Base-by-base conservation (phyloP, 257 asterid genomes). In the Nyctanthes arbortristis region DNA sequence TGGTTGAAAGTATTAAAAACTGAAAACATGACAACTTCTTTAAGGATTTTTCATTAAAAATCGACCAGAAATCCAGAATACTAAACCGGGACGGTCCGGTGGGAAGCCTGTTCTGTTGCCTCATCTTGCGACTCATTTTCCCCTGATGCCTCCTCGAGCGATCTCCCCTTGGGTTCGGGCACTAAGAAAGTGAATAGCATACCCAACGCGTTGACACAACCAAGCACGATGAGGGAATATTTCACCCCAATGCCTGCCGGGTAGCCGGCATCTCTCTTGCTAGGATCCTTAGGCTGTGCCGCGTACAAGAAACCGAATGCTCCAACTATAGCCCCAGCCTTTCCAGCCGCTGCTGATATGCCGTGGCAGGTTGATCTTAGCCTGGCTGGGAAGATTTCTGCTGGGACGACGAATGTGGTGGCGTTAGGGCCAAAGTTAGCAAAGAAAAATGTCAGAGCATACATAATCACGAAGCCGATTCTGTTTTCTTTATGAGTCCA, bases 401-500 rank as follows among this genome's bases (percentile, higher is more conserved):
- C 87, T 0, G 87, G 84, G 3, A 79, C 84, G 0, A 82, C 84
- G 13, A 82, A 82, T 2, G 87, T 82, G 2, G 87, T 82, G 1
- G 87, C 78, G 11, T 82, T 82, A 1, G 87, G 87, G 45, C 87
- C 87, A 5, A 82, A 82, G 58, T 82, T 82, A 0, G 87, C 78
- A 10, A 82, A 82, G 82, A 82, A 82, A 37, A 82, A 82, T 0
- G 87, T 82, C 3, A 82, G 45, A 0, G 77, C 75, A 28, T 82
- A 82, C 78, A 82, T 76, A 3, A 66, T 54, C 32, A 82, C 80
- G 27, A 82, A 82, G 5, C 87, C 87, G 20, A 82, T 71, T 16
- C 78, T 65, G 25, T 79, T 75, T 0, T 55, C 78, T 56, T 22
- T 63, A 0, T 45, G 68, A 0, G 61, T 73, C 87, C 87, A 82